Evolutionary conservation across 2,329 filamentous ascomycete genomes (phyloP), one percentile per base, ranked within the genome.

Genomic region (Alternaria burnsii): DNA sequence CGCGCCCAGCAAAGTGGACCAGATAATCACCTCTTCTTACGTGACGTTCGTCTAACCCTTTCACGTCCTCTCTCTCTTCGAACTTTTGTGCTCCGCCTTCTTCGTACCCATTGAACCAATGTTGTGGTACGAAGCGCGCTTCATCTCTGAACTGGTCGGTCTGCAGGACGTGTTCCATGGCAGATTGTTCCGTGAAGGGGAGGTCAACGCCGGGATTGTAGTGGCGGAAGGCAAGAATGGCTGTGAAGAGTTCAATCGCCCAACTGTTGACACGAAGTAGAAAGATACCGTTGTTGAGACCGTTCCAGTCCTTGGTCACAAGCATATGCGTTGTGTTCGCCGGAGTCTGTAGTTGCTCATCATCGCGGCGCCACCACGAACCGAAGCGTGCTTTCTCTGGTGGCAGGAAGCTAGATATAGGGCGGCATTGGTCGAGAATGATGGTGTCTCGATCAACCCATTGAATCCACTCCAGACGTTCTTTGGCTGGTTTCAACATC

Each of bases 391-490:
- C 36, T 11, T 75, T 71, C 6, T 62, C 51, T 6, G 63, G 62
- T 3, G 79, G 80, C 5, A 82, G 66, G 59, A 82, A 82, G 3
- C 72, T 74, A 20, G 79, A 75, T 41, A 80, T 71, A 0, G 79
- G 79, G 6, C 81, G 73, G 57, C 79, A 73, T 3, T 80, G 79
- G 46, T 82, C 80, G 30, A 82, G 69, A n/a, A 82, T 74, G 6
- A 82, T 71, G 2, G 79, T 81, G 59, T 82, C 80, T n/a, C 78
- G 78, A 52, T 82, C 80, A 1, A 79, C 75, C 79, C 80, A 82
- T 63, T 81, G 71, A 6, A 82, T 69, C 80, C 80, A 82, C 52
- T 82, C 76, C 12, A 82, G 66, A 6, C 80, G 70, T 53, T 81
- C 72, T 22, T 67, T 71, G 12, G 74, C 71, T 0, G 79, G 78